Evolutionary conservation across 306 rosid species (phyloP), one percentile per base, ranked within the genome.

Genomic region (Cucumis cinereus): DNA sequence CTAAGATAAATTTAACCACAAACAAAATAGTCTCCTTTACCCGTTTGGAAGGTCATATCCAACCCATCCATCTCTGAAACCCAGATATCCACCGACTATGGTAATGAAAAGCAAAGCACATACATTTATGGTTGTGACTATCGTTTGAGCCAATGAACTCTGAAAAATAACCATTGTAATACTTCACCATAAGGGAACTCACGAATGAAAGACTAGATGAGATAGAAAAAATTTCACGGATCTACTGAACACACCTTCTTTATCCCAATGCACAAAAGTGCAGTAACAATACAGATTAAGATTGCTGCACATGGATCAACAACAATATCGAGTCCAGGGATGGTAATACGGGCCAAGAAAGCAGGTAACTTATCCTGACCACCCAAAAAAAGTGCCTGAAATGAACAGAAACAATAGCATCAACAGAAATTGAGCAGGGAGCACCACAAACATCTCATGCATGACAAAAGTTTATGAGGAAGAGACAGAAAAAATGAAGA

Each of bases 231-330:
- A 28, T 17, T 73, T 50, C 54, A 53, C 19, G 63, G 26, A 28
- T 52, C 30, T 73, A 73, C 20, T 23, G 9, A 13, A 26, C 23
- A 82, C n/a, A 94, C 98, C 97, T 94, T 92, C 86, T 94, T 94
- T 88, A 94, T 90, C 80, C 98, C 98, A 56, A 85, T 43, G 80
- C 93, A 94, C 53, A 94, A 43, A 77, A 91, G 87, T 69, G 85
- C 97, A 17, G 97, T 87, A 81, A 87, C 85, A 73, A 91, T 38
- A n/a, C 83, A 78, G 73, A 90, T 93, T 76, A 94, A 76, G 80
- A 91, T 64, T 63, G 95, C 97, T 41, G 96, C 98, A 79, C 94
- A 94, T 45, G 98, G 98, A 77, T 94, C 98, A 45, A 89, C 92
- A 74, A 85, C 82, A n/a, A 94, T 45, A 78, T 85, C 90, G 49